Evolutionary conservation across 2,329 filamentous ascomycete genomes (phyloP).

Genomic region (Colletotrichum tanaceti): DNA sequence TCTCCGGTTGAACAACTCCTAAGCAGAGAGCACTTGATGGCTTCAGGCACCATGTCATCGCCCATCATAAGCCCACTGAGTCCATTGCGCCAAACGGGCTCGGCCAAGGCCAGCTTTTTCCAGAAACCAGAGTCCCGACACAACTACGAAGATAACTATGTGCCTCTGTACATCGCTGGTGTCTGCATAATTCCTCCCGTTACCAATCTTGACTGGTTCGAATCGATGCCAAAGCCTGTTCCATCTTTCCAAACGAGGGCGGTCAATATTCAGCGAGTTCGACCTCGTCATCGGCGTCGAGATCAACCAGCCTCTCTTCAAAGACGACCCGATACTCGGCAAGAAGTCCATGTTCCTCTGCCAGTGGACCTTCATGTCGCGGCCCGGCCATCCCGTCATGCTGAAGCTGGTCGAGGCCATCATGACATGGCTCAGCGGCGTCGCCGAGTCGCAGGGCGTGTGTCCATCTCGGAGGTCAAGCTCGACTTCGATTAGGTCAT

Average conservation of each 20-base stretch:
- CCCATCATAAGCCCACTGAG: constrained; percentile 33
- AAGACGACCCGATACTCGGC: constrained; percentile 72
- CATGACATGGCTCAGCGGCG: constrained; percentile 71
- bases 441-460: constrained; percentile 69
- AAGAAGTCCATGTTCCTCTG: constrained; percentile 77
- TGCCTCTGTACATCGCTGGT: constrained; percentile 59
- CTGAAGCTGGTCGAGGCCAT: constrained; percentile 75
- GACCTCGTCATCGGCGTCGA: constrained; percentile 78
- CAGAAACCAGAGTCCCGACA: constrained; percentile 56
- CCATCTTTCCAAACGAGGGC: constrained; percentile 38
- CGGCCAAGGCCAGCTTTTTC: constrained; percentile 39
- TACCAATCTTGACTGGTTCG: constrained; percentile 57
- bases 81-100: constrained; percentile 29
- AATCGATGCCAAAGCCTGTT: constrained; percentile 45
- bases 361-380: constrained; percentile 80
- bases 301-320: constrained; percentile 75
- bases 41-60: constrained; percentile 25
- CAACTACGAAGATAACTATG: constrained; percentile 60
- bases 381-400: constrained; percentile 76
- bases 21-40: not conserved
- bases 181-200: constrained; percentile 59
- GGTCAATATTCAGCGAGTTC: constrained; percentile 48
- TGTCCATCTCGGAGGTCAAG: constrained; percentile 69
- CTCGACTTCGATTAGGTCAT: constrained; percentile 80
- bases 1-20: constrained; percentile 13